Evolutionary conservation across 306 rosid genomes (phyloP).

Genomic region (Morella rubra): DNA sequence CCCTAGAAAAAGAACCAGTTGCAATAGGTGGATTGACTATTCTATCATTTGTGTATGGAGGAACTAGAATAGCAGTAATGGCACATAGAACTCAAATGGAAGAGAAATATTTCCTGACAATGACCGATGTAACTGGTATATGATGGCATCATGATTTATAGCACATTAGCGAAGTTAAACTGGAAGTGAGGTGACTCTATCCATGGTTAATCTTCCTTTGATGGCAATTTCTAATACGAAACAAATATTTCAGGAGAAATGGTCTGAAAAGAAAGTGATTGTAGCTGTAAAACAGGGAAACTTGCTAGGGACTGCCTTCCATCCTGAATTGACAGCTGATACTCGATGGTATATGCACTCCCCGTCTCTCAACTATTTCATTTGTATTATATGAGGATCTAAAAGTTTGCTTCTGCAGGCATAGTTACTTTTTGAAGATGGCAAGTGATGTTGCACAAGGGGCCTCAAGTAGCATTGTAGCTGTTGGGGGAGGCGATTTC

Average conservation of each 20-base stretch:
- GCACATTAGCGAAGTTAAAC: not conserved
- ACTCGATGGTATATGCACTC: conserved; percentile 64
- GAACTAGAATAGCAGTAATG: not conserved
- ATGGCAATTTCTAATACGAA: conserved; percentile 16
- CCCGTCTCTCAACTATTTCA: conserved; percentile 8
- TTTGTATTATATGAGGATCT: conserved; percentile 26
- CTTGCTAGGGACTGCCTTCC: conserved; percentile 87
- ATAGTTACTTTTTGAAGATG: conserved; percentile 91
- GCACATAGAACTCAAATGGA: not conserved
- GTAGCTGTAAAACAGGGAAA: conserved; percentile 93
- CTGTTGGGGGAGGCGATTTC: conserved; percentile 35
- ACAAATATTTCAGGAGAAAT: conserved; percentile 56
- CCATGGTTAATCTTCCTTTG: conserved; percentile 1
- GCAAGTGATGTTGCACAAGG: conserved; percentile 48
- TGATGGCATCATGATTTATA: not conserved
- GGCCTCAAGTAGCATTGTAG: conserved; percentile 49
- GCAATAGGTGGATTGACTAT: not conserved
- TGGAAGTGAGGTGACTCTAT: not conserved
- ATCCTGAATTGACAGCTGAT: conserved; percentile 96
- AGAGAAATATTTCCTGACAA: no score
- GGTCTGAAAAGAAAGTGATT: conserved; percentile 58
- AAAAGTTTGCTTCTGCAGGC: conserved; percentile 61
- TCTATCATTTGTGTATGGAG: not conserved
- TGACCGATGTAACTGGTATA: not conserved
- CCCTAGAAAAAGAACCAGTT: no score